These are phyloP conservation scores for Cryptococcus amylolentus DNA, from an alignment of 1,284 basidiomycete genomes.

Conservation along the genomic window DNA sequence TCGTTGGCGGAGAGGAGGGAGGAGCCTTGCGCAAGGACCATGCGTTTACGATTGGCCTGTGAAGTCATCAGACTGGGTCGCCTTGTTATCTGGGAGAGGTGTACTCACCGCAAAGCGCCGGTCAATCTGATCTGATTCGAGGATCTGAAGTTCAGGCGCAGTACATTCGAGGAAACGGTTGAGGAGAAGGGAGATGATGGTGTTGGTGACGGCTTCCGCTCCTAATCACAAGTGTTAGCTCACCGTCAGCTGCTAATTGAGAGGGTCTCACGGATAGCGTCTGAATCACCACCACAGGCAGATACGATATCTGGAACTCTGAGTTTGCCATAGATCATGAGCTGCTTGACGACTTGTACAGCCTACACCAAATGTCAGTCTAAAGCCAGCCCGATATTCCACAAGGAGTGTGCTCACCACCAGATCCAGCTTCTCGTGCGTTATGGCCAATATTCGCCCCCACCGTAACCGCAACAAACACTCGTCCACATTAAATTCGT, in stretches of 20 bases:
- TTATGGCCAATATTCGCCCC: constrained; percentile 71
- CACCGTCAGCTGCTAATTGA: neutral
- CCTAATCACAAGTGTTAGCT: constrained; percentile 9
- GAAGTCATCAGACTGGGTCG: neutral
- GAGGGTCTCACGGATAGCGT: constrained; percentile 20
- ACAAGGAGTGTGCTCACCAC: constrained; percentile 55
- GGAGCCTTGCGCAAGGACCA: constrained; percentile 20
- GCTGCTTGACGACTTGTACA: constrained; percentile 64
- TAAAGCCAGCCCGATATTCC: neutral
- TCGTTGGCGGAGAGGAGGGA: constrained; percentile 47
- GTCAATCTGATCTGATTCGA: constrained; percentile 30
- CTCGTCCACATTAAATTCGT: constrained; percentile 66
- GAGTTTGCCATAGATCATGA: constrained; percentile 84
- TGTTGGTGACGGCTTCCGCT: constrained; percentile 11
- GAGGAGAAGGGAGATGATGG: constrained; percentile 24
- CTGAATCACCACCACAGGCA: constrained; percentile 13
- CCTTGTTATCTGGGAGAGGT: neutral
- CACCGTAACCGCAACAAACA: constrained; percentile 74
- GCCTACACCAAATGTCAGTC: constrained; percentile 53
- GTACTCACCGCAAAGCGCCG: constrained; percentile 28
- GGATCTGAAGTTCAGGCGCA: constrained; percentile 27
- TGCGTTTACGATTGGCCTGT: constrained; percentile 23
- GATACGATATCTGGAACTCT: constrained; percentile 53
- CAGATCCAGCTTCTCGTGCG: constrained; percentile 60
- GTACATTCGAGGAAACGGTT: constrained; percentile 31